Percentiles rank a stretch among this genome's conserved stretches.
phyloP scores from a whole-genome alignment of 1,139 yeast species.

The Candida tropicalis region DNA sequence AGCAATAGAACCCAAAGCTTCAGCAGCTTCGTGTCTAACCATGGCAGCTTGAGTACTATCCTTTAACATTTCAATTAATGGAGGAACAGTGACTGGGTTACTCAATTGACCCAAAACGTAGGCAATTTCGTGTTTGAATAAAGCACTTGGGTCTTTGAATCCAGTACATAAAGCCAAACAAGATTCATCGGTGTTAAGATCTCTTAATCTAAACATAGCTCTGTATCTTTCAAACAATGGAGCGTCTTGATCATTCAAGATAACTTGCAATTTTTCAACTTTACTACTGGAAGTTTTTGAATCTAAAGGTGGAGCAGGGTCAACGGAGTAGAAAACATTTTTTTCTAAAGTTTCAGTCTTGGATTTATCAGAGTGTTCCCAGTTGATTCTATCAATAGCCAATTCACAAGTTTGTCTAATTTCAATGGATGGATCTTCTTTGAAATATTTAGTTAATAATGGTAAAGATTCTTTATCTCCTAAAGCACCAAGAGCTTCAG shows the following conservation, averaged over 20 bases:
- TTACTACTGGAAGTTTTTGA: conserved; percentile 51
- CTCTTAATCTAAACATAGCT: conserved; percentile 98
- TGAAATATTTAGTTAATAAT: conserved; percentile 62
- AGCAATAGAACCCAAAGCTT: conserved; percentile 95
- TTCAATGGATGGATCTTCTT: conserved; percentile 79
- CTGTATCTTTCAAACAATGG: conserved; percentile 94
- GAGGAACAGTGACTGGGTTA: conserved; percentile 90
- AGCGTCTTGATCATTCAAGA: conserved; percentile 73
- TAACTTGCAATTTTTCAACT: conserved; percentile 63
- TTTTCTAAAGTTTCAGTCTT: conserved; percentile 68
- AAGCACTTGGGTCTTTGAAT: conserved; percentile 85
- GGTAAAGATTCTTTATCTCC: conserved; percentile 80
- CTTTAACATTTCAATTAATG: conserved; percentile 78
- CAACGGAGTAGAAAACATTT: conserved; percentile 84
- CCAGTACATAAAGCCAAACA: conserved; percentile 91
- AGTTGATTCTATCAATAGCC: conserved; percentile 90
- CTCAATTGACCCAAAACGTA: conserved; percentile 97
- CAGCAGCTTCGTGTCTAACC: conserved; percentile 99
- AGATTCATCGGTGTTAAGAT: conserved; percentile 91
- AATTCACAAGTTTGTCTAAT: conserved; percentile 97
- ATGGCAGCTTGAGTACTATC: conserved; percentile 86
- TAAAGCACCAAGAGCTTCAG: conserved; percentile 96
- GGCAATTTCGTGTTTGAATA: conserved; percentile 97
- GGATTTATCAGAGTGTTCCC: conserved; percentile 77
- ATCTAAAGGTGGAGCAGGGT: conserved; percentile 97